Conservation (phyloP, 163 green algal genomes). For the Scenedesmus sp. region DNA sequence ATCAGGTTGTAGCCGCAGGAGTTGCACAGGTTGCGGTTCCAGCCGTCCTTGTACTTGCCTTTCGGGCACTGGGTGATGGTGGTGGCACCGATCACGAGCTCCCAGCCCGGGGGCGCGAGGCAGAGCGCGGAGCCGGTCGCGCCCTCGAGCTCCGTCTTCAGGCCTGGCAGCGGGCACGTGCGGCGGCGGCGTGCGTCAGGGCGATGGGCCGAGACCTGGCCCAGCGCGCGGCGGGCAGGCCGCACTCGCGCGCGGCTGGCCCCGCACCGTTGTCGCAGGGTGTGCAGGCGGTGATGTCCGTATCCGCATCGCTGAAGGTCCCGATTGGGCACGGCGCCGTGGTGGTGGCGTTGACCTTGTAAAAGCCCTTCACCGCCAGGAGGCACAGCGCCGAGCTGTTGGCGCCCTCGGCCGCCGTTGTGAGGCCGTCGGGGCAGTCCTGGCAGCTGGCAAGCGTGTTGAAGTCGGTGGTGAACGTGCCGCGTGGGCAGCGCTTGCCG, state of each 20-base stretch:
- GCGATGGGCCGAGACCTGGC: background rate
- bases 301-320: background rate
- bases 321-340: slow-evolving; percentile 3
- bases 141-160: background rate
- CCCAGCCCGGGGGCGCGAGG: slow-evolving; percentile 2
- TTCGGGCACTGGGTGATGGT: slow-evolving; percentile 1
- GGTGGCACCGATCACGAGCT: background rate
- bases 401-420: slow-evolving; percentile 9
- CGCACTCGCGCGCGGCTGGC: no score
- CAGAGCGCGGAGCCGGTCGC: no score
- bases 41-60: slow-evolving; percentile 6
- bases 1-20: background rate
- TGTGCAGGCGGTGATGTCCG: background rate
- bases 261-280: background rate
- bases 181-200: background rate
- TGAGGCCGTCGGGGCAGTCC: background rate
- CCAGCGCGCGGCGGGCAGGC: background rate
- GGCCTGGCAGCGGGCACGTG: background rate
- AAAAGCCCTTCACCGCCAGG: slow-evolving; percentile 14
- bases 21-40: slow-evolving; percentile 10
- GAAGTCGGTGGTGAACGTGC: slow-evolving; percentile 3
- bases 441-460: background rate
- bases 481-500: slow-evolving; percentile 22
- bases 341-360: background rate
- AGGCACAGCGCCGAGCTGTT: background rate